Conservation (phyloP, 2,329 filamentous ascomycete genomes). For the Diaporthe sp. region DNA sequence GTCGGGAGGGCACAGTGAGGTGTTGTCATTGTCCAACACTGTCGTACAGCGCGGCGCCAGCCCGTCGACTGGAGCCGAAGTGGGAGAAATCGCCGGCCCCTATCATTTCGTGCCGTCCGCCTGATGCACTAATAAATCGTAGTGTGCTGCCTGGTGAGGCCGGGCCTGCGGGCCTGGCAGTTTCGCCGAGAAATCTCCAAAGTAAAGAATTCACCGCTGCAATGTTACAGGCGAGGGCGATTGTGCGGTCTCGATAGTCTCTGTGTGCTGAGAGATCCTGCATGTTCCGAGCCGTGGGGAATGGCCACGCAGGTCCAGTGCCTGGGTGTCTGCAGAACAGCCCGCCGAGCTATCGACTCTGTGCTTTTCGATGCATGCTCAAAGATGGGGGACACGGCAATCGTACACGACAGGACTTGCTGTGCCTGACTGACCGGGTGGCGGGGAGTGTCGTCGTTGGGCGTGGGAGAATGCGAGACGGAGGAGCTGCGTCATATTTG, state of each 20-base stretch:
- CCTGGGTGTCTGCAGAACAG: background rate
- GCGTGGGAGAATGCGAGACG: background rate
- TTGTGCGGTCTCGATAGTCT: background rate
- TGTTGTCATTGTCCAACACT: background rate
- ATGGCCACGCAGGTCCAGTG: no score
- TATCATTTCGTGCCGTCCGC: background rate
- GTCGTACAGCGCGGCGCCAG: background rate
- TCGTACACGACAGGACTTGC: background rate
- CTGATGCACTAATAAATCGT: background rate
- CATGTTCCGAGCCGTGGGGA: background rate
- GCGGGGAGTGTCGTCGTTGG: background rate
- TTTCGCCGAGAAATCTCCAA: slow-evolving; percentile 20
- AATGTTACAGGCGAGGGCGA: background rate
- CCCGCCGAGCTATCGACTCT: background rate
- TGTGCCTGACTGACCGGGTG: background rate
- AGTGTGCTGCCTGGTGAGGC: background rate
- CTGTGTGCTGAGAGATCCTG: background rate
- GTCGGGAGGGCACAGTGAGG: slow-evolving; percentile 17
- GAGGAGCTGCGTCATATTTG: slow-evolving; percentile 9
- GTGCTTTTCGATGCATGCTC: background rate
- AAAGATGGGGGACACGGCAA: background rate
- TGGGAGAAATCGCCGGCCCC: background rate
- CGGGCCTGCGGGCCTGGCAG: background rate
- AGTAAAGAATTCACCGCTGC: background rate
- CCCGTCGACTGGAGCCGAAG: background rate